These are phyloP conservation scores for Scutellaria baicalensis DNA, from an alignment of 257 asterid genomes.

Conservation along the genomic window DNA sequence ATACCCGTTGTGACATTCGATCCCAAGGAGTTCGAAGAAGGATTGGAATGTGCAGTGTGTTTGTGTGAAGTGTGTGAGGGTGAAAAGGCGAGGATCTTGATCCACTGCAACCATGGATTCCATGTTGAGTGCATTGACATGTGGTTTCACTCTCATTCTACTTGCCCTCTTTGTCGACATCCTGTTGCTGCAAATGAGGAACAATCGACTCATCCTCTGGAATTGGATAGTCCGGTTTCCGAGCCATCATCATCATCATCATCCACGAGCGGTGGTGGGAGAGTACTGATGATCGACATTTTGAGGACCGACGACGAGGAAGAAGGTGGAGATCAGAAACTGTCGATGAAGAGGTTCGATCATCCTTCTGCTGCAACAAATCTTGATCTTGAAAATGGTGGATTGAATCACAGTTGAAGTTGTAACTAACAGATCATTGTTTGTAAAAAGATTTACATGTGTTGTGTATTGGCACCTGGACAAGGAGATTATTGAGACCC, in stretches of 20 bases:
- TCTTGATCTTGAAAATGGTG: too few relatives aligned
- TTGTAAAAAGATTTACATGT: too few relatives aligned
- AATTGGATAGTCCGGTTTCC: too few relatives aligned
- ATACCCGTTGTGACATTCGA: conserved; percentile 38
- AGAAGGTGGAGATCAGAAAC: too few relatives aligned
- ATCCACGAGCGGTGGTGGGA: conserved; percentile 17
- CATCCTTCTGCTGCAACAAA: too few relatives aligned
- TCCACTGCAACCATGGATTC: conserved; percentile 75
- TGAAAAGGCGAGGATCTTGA: conserved; percentile 58
- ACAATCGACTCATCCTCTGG: not conserved
- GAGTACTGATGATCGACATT: conserved; percentile 44
- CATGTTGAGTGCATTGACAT: conserved; percentile 77
- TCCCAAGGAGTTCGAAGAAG: conserved; percentile 39
- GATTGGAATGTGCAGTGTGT: conserved; percentile 69
- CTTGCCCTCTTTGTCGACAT: conserved; percentile 78
- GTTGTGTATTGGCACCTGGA: too few relatives aligned
- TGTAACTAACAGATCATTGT: too few relatives aligned
- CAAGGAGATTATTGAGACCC: conserved; percentile 15
- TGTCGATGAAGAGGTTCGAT: too few relatives aligned
- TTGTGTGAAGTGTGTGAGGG: conserved; percentile 49
- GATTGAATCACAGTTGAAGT: too few relatives aligned
- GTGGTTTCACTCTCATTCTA: conserved; percentile 83
- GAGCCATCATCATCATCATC: conserved; percentile 14
- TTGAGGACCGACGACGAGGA: conserved; percentile 8
- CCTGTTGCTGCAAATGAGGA: conserved; percentile 2